Conservation (phyloP, 495 filamentous ascomycete genomes). For the Hyaloscypha finlandica region DNA sequence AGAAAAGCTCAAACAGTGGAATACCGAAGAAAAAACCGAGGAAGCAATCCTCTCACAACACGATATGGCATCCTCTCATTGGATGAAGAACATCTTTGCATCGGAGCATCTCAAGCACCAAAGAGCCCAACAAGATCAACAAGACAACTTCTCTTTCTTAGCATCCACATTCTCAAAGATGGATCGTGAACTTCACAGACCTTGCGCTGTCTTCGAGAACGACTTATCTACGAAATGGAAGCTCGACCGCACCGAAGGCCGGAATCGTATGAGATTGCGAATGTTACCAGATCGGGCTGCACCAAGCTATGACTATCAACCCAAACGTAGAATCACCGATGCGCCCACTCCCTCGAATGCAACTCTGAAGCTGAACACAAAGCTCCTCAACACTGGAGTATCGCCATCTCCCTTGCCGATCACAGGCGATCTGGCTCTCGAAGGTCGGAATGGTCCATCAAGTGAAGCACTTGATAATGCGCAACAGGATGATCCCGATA, state of each 20-base stretch:
- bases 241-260: conserved; percentile 91
- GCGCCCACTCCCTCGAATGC: conserved; percentile 22
- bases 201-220: conserved; percentile 76
- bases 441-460: conserved; percentile 27
- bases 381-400: conserved; percentile 25
- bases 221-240: conserved; percentile 73
- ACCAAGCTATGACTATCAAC: conserved; percentile 73
- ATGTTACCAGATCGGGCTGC: conserved; percentile 68
- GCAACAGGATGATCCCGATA: conserved; percentile 18
- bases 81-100: conserved; percentile 91
- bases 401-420: conserved; percentile 9
- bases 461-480: conserved; percentile 14
- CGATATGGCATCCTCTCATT: conserved; percentile 80
- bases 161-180: conserved; percentile 72
- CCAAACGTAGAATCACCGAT: conserved; percentile 66
- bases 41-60: conserved; percentile 76
- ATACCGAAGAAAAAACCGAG: conserved; percentile 59
- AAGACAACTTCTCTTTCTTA: conserved; percentile 79
- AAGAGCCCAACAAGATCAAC: conserved; percentile 82
- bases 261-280: conserved; percentile 90
- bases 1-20: conserved; percentile 81
- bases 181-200: conserved; percentile 69
- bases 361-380: conserved; percentile 45
- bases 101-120: conserved; percentile 92
- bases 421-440: conserved; percentile 2